phyloP scores from a whole-genome alignment of 2,329 filamentous ascomycete species.

The Trichoderma atrobrunneum region DNA sequence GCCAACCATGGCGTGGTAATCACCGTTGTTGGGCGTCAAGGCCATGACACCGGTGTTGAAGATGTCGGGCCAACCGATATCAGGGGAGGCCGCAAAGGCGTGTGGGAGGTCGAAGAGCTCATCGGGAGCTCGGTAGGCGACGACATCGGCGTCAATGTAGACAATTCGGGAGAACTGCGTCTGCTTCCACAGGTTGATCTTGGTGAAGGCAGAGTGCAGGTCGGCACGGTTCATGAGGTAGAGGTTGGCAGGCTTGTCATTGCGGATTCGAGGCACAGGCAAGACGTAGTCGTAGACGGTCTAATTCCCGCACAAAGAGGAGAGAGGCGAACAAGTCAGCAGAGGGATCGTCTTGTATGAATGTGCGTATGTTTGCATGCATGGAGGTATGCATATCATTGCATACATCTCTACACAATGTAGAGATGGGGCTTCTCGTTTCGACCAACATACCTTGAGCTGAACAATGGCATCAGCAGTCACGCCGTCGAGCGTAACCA shows the following conservation, averaged over 20 bases:
- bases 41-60: slow-evolving; percentile 99
- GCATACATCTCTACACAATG: not conserved
- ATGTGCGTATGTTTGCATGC: not conserved
- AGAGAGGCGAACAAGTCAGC: not conserved
- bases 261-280: slow-evolving; percentile 76
- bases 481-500: slow-evolving; percentile 79
- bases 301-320: slow-evolving; percentile 42
- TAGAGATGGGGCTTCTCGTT: not conserved
- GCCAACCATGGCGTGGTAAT: slow-evolving; percentile 80
- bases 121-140: slow-evolving; percentile 86
- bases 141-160: slow-evolving; percentile 90
- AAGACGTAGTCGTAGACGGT: slow-evolving; percentile 85
- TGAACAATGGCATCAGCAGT: slow-evolving; percentile 72
- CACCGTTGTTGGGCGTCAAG: slow-evolving; percentile 77
- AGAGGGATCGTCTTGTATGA: not conserved
- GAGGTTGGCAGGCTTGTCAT: slow-evolving; percentile 75
- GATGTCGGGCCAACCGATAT: slow-evolving; percentile 96
- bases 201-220: slow-evolving; percentile 90
- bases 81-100: slow-evolving; percentile 71
- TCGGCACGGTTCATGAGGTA: slow-evolving; percentile 89
- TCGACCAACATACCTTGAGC: slow-evolving; percentile 60
- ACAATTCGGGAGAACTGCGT: slow-evolving; percentile 88
- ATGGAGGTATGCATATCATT: not conserved
- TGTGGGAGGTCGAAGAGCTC: slow-evolving; percentile 74
- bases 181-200: slow-evolving; percentile 91